Conservation (phyloP, 441 rosid genomes). For the Arabidopsis lyrata region DNA sequence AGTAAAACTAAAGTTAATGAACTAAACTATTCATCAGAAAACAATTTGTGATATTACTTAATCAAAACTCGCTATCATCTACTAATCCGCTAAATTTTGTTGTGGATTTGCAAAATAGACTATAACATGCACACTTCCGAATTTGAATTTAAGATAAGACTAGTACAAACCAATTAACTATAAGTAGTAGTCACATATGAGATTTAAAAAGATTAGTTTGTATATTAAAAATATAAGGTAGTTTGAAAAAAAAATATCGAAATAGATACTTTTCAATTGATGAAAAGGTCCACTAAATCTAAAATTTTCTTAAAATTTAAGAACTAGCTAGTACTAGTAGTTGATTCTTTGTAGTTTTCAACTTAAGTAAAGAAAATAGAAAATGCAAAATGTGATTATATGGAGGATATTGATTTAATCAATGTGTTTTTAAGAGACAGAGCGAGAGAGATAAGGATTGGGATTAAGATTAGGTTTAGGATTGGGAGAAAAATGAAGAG, state of each 20-base stretch:
- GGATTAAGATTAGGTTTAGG: constrained; percentile 43
- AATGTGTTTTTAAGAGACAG: constrained; percentile 40
- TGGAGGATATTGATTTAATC: constrained; percentile 21
- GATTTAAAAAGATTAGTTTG: too few relatives aligned
- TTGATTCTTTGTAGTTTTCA: constrained; percentile 10
- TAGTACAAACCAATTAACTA: too few relatives aligned
- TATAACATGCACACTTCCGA: too few relatives aligned
- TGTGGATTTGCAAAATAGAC: not conserved
- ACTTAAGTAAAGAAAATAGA: not conserved
- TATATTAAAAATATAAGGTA: not conserved
- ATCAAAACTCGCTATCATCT: not conserved
- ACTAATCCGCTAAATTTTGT: not conserved
- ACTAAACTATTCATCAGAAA: not conserved
- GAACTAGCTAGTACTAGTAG: not conserved
- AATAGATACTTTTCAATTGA: not conserved
- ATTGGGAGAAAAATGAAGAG: constrained; percentile 52
- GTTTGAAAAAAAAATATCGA: too few relatives aligned
- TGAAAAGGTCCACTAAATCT: not conserved
- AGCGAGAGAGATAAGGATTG: constrained; percentile 40
- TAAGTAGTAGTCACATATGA: too few relatives aligned
- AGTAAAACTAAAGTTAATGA: not conserved
- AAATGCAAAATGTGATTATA: constrained; percentile 15
- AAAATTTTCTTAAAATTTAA: not conserved
- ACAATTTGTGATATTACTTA: not conserved
- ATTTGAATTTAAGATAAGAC: too few relatives aligned